A percentile compares a stretch with the other conserved stretches of the same genome.
These are phyloP conservation scores for Tricholoma bakamatsutake DNA, from an alignment of 768 basidiomycete species.

Conservation along the genomic window DNA sequence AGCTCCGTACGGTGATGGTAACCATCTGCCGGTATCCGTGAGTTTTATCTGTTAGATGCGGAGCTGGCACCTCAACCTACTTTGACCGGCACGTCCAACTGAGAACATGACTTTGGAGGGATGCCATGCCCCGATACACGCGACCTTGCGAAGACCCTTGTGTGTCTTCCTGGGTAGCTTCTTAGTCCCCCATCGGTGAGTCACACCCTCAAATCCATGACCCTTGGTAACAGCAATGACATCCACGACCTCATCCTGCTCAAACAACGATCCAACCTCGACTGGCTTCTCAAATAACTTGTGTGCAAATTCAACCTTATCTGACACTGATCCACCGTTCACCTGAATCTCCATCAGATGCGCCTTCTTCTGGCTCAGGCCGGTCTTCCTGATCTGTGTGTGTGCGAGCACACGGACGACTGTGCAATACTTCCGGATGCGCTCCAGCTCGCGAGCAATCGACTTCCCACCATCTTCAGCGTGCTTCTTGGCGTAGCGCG, in stretches of 20 bases:
- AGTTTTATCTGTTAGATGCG: constrained; percentile 1
- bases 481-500: constrained; percentile 99
- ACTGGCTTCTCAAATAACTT: constrained; percentile 96
- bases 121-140: constrained; percentile 98
- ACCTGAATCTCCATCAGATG: constrained; percentile 99
- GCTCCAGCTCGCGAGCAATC: constrained; percentile 92
- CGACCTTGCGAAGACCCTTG: constrained; percentile 99
- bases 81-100: constrained; percentile 99
- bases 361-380: constrained; percentile 97
- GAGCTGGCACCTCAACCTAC: constrained; percentile 41
- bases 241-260: constrained; percentile 95
- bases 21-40: constrained; percentile 50
- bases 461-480: constrained; percentile 93
- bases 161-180: constrained; percentile 98
- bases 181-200: constrained; percentile 99
- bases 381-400: constrained; percentile 98
- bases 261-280: constrained; percentile 81
- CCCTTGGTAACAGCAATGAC: constrained; percentile 98
- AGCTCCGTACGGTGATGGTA: constrained; percentile 96
- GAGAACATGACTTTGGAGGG: constrained; percentile 99
- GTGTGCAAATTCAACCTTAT: constrained; percentile 96
- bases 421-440: constrained; percentile 99
- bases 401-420: constrained; percentile 99
- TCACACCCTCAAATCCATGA: constrained; percentile 99
- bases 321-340: constrained; percentile 91